These are phyloP conservation scores for Coleophoma eucalyptorum DNA, from an alignment of 2,329 filamentous ascomycete species.

Conservation along the genomic window DNA sequence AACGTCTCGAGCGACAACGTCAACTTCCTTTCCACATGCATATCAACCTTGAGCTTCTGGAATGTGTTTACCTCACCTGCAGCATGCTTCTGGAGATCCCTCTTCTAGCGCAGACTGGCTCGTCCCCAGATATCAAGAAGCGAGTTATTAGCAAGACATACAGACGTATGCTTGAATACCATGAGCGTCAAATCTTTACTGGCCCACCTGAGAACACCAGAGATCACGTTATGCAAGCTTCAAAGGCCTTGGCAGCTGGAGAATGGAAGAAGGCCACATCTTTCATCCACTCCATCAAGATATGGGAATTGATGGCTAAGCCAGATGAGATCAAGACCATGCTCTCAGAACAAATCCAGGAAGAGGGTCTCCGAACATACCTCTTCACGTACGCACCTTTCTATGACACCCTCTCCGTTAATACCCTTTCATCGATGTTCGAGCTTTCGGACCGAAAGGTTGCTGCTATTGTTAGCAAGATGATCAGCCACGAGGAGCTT, in stretches of 20 bases:
- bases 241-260: constrained; percentile 91
- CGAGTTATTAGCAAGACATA: constrained; percentile 99
- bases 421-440: constrained; percentile 89
- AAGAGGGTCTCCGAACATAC: constrained; percentile 96
- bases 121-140: constrained; percentile 95
- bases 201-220: constrained; percentile 98
- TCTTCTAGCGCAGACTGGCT: constrained; percentile 92
- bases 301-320: constrained; percentile 97
- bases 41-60: constrained; percentile 97
- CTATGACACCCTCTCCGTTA: constrained; percentile 92
- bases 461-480: constrained; percentile 92
- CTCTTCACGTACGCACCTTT: constrained; percentile 99
- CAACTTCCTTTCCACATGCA: constrained; percentile 99
- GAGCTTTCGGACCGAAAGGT: constrained; percentile 90
- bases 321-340: constrained; percentile 92
- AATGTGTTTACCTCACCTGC: constrained; percentile 98
- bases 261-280: constrained; percentile 97
- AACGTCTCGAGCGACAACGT: constrained; percentile 93
- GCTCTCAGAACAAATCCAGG: constrained; percentile 97
- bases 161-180: constrained; percentile 98
- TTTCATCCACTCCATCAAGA: constrained; percentile 98
- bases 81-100: constrained; percentile 99
- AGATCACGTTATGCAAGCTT: constrained; percentile 98
- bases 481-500: constrained; percentile 99
- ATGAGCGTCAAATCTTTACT: constrained; percentile 98